Evolutionary conservation across 164 flowering plant genomes (phyloP), one percentile per base, ranked within the genome.

Genomic region (Taxillus chinensis): DNA sequence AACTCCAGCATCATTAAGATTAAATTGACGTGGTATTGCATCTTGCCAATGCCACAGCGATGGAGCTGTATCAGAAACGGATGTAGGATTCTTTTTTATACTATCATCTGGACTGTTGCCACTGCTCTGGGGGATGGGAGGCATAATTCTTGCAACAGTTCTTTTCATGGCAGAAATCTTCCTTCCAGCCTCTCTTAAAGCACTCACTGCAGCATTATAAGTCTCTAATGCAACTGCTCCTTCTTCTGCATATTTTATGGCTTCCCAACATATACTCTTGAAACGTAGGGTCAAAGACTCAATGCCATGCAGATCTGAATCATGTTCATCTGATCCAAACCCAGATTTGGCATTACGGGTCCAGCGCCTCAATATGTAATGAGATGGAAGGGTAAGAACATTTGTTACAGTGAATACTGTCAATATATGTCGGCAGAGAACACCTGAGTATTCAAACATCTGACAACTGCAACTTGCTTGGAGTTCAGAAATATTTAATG

Each of bases 341-440:
- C 57, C 59, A 57, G 62, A 59, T 64, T 77, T 80, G 64, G 89
- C 83, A 72, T 80, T 80, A 63, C 84, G 78, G 8, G 86, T 83
- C 92, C 92, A 86, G 37, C 92, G 75, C 61, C 78, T 83, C 68
- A 82, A 67, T 45, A 83, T 83, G 71, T 86, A 86, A 70, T 79
- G 85, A 4, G 78, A 63, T 60, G 92, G 92, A 62, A 86, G 75
- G 3, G 83, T 84, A 63, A 83, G 85, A 48, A 86, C 82, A 70
- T 86, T 83, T 60, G 84, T 78, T 37, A 82, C 84, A 1, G 83
- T 80, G 66, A 82, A 84, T 43, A 81, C 89, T 12, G 84, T 79
- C 66, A 84, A 60, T 74, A 84, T 75, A 71, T 84, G 89, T 61
- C 86, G 69, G 67, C 89, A 84, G 39, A 84, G 77, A 67, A 84